These are phyloP conservation scores for Saccharomyces kudriavzevii DNA, from an alignment of 805 yeast species.

Conservation along the genomic window DNA sequence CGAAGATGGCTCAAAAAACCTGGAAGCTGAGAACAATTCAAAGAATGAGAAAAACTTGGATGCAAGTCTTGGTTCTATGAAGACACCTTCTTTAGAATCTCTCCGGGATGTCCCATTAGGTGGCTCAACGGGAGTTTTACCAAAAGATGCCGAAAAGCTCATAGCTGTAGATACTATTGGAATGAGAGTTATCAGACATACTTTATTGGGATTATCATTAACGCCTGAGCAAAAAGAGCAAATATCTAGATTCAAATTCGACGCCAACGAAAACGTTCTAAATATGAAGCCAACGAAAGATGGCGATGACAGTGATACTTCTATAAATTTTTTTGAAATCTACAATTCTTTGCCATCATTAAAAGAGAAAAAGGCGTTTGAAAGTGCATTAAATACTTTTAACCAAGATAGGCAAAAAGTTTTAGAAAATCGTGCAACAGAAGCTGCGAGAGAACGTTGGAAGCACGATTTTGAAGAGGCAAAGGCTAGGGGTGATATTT, in stretches of 20 bases:
- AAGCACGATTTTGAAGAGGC: conserved; percentile 67
- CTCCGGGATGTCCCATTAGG: conserved; percentile 12
- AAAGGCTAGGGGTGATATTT: conserved; percentile 47
- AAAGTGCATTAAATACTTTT: conserved; percentile 55
- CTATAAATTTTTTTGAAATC: conserved; percentile 59
- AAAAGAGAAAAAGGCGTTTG: conserved; percentile 46
- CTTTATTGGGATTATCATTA: conserved; percentile 46
- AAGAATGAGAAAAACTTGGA: background rate
- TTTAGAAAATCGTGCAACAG: conserved; percentile 67
- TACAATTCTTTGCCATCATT: conserved; percentile 45
- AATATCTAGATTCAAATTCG: conserved; percentile 31
- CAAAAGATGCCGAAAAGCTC: conserved; percentile 48
- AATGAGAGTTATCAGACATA: conserved; percentile 67
- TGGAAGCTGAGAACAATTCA: background rate
- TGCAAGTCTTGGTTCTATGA: background rate
- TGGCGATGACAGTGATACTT: conserved; percentile 13
- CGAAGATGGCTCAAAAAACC: background rate
- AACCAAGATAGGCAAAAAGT: conserved; percentile 70
- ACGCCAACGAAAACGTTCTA: conserved; percentile 31
- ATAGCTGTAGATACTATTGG: conserved; percentile 69
- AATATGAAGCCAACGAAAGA: conserved; percentile 3
- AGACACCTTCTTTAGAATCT: background rate
- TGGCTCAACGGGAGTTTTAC: conserved; percentile 35
- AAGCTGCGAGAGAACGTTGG: conserved; percentile 87
- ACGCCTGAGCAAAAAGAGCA: conserved; percentile 25